phyloP scores from a whole-genome alignment of 1,284 basidiomycete genomes.

The Apiotrichum sp. region DNA sequence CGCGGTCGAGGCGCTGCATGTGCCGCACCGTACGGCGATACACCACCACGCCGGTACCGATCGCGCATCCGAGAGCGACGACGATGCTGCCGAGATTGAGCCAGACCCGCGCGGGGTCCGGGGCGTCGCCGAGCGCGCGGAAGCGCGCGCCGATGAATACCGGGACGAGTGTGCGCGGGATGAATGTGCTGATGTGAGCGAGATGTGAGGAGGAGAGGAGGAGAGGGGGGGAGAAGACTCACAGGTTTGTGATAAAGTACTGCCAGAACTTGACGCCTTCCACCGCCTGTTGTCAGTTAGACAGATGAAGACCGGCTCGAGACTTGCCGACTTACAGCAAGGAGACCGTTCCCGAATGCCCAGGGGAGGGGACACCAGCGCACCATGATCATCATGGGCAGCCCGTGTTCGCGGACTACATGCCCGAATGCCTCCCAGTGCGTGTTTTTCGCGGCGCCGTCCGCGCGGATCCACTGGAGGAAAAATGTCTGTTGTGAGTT shows the following conservation, averaged over 20 bases:
- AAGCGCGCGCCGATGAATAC: conserved; percentile 47
- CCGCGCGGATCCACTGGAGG: conserved; percentile 32
- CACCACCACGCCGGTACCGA: conserved; percentile 38
- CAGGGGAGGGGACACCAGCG: conserved; percentile 46
- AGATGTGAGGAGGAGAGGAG: too few species aligned
- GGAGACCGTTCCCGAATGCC: conserved; percentile 43
- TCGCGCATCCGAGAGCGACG: conserved; percentile 27
- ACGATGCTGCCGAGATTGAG: conserved; percentile 40
- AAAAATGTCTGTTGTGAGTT: conserved; percentile 36
- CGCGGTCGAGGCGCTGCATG: conserved; percentile 28
- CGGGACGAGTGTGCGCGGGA: conserved; percentile 39
- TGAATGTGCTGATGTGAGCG: conserved; percentile 22
- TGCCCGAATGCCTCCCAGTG: conserved; percentile 46
- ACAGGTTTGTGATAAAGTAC: conserved; percentile 42
- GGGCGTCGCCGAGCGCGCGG: conserved; percentile 32
- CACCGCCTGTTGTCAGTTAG: conserved; percentile 30
- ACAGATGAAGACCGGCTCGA: background rate
- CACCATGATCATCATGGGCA: conserved; percentile 44
- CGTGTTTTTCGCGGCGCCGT: conserved; percentile 30
- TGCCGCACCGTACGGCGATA: conserved; percentile 42
- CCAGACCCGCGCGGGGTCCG: conserved; percentile 36
- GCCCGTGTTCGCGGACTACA: conserved; percentile 41
- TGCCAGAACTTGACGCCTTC: conserved; percentile 44
- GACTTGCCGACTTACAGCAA: conserved; percentile 34
- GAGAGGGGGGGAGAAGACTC: too few species aligned